These are phyloP conservation scores for Stenocarpella maydis DNA, from an alignment of 2,329 filamentous ascomycete species.

Conservation along the genomic window DNA sequence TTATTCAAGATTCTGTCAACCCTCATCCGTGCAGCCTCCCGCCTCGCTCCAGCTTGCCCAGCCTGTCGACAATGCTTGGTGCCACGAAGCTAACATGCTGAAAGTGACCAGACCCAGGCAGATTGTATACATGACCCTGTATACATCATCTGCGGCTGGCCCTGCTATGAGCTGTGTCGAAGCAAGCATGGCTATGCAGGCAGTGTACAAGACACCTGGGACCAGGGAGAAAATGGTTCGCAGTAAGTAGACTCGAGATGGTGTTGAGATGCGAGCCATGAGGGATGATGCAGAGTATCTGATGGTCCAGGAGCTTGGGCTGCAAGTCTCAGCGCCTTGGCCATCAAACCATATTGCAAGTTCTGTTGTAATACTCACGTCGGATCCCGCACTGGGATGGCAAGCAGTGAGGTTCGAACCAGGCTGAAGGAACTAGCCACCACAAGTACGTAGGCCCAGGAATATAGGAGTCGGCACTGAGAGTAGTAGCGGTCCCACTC, in stretches of 20 bases:
- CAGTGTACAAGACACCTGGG: neutral
- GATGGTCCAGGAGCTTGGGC: slow-evolving; percentile 1
- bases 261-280: neutral
- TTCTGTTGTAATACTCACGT: neutral
- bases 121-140: slow-evolving; percentile 1
- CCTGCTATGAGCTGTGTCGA: neutral
- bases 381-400: neutral
- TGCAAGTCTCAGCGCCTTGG: neutral
- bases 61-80: neutral
- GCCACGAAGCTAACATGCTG: neutral
- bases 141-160: neutral
- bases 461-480: neutral
- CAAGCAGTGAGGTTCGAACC: slow-evolving; percentile 1
- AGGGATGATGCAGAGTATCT: neutral
- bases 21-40: neutral
- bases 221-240: neutral
- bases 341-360: neutral
- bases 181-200: neutral
- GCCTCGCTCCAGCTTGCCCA: neutral
- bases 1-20: neutral
- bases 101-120: neutral
- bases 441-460: neutral
- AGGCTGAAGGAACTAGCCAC: neutral
- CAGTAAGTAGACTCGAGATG: neutral
- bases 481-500: neutral